Base-by-base conservation (phyloP, 2,329 filamentous ascomycete genomes). In the Fusarium sp. region DNA sequence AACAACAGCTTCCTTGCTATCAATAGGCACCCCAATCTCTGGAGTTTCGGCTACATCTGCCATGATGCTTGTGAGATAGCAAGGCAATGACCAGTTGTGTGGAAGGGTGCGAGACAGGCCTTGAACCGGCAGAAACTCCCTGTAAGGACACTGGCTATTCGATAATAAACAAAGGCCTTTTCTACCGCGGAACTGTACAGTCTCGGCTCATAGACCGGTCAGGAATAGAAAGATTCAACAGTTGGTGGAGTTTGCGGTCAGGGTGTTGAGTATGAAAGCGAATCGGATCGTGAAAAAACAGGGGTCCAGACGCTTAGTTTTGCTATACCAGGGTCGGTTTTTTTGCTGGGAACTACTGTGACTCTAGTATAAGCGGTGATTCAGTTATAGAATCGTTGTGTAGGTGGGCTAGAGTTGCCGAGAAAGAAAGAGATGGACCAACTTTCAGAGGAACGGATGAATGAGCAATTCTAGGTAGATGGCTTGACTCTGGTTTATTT, bases 291-390 rank as follows among this genome's bases (percentile, higher is more conserved):
- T 36, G 32, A 51, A 42, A 36, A 61, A 63, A 44, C 55, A 75
- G 61, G 72, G 72, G 57, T 61, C 56, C 54, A 66, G 56, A 54
- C 47, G 44, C 26, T 61, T 66, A 45, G 44, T n/a, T 18, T 53
- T 64, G 41, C 36, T 42, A 28, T 28, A 56, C 35, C 28, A 38
- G 42, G 48, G 35, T 55, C 15, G 8, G 15, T 28, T 36, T 30
- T 24, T 17, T 36, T 61, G 48, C 30, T 36, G 32, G 24, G 41
- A 26, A 26, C 20, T 42, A 41, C 24, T 22, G 35, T n/a, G 36
- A 28, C 38, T 57, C 17, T 55, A 53, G 32, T 32, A 28, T 20
- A 38, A 38, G 14, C 50, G 28, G 53, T 28, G 28, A n/a, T 39
- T 56, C 18, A 56, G 41, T 22, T 36, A 36, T 36, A 35, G 14